phyloP scores from a whole-genome alignment of 202 grass and related monocot genomes.

The Digitaria exilis region DNA sequence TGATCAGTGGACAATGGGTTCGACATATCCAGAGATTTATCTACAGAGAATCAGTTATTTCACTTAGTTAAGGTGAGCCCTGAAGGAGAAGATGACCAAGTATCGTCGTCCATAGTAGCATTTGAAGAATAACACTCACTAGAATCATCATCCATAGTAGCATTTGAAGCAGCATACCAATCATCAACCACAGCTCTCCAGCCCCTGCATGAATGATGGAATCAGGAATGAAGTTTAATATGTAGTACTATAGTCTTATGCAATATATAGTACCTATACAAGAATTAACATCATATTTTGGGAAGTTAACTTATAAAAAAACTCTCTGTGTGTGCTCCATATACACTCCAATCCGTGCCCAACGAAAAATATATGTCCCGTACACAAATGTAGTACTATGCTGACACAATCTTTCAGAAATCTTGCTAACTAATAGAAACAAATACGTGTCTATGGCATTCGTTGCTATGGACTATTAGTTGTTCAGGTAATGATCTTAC shows the following conservation, averaged over 20 bases:
- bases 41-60: not conserved
- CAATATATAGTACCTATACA: not conserved
- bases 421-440: not conserved
- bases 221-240: no score
- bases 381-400: not conserved
- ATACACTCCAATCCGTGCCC: not conserved
- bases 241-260: no score
- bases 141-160: conserved; percentile 36
- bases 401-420: not conserved
- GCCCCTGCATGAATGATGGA: conserved; percentile 40
- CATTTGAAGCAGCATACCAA: conserved; percentile 45
- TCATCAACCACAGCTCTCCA: conserved; percentile 63
- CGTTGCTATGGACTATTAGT: not conserved
- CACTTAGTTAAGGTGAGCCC: conserved; percentile 3
- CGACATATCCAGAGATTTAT: not conserved
- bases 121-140: not conserved
- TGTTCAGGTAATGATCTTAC: conserved; percentile 43
- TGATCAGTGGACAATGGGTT: conserved; percentile 27
- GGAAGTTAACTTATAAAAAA: not conserved
- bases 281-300: not conserved
- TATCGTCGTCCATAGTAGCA: no score
- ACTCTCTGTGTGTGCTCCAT: not conserved
- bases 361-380: not conserved
- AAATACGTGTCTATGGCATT: not conserved
- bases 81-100: not conserved